These are phyloP conservation scores for Hondaea fermentalgiana DNA, from an alignment of 108 stramenopile species.

Conservation along the genomic window DNA sequence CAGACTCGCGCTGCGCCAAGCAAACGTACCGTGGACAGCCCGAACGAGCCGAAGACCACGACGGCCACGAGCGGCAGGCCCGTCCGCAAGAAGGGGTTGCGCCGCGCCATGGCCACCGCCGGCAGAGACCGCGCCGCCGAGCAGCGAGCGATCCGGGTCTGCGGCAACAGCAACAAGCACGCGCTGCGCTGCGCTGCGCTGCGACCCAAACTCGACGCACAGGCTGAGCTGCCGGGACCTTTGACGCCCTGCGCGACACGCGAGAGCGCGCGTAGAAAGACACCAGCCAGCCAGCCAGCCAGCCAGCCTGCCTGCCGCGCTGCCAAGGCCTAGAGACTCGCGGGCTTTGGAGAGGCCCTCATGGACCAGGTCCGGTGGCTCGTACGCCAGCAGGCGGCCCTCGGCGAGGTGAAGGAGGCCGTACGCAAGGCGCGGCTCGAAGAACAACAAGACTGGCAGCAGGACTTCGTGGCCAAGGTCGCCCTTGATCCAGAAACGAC, in stretches of 20 bases:
- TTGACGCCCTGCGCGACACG: no score
- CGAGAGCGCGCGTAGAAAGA: background rate
- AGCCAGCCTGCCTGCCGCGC: background rate
- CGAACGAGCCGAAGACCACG: background rate
- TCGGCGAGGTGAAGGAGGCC: background rate
- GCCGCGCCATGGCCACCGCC: background rate
- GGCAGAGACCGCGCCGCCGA: no score
- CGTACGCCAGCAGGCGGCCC: conserved; percentile 1
- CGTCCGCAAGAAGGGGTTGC: background rate
- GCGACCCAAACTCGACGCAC: no score
- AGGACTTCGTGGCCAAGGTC: background rate
- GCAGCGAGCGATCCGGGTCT: no score
- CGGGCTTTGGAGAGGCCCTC: background rate
- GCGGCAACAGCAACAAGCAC: no score
- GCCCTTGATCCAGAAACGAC: background rate
- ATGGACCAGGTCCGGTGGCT: background rate
- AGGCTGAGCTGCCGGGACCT: no score
- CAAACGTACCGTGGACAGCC: conserved; percentile 5
- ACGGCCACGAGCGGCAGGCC: background rate
- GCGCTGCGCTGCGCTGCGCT: no score
- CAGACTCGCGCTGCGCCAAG: background rate
- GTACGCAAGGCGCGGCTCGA: background rate
- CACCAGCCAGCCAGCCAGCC: background rate
- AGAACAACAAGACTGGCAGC: background rate
- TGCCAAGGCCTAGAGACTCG: background rate